These are phyloP conservation scores for Carex scoparia DNA, from an alignment of 176 grass and related monocot species.

Conservation along the genomic window DNA sequence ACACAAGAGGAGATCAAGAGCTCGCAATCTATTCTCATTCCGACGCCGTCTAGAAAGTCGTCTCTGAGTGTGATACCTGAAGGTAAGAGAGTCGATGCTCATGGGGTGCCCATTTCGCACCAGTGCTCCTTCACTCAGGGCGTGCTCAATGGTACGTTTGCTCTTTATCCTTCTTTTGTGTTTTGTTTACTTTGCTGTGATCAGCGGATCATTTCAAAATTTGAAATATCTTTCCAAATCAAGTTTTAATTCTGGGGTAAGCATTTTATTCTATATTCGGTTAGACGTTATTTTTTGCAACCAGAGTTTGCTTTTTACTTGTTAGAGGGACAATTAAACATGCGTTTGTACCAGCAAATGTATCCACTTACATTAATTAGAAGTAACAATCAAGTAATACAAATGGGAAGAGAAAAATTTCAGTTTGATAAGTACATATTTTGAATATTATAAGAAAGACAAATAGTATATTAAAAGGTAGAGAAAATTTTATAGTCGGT, in stretches of 20 bases:
- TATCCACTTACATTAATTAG: background rate
- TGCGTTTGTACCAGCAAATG: background rate
- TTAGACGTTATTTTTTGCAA: background rate
- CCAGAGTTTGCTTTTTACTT: background rate
- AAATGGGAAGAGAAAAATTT: background rate
- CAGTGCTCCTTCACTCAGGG: constrained; percentile 61
- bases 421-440: background rate
- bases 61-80: constrained; percentile 73
- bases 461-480: background rate
- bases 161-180: background rate
- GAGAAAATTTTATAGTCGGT: background rate
- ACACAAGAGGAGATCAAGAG: constrained; percentile 51
- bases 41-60: constrained; percentile 45
- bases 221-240: too few species aligned
- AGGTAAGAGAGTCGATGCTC: constrained; percentile 35
- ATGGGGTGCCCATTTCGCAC: constrained; percentile 33
- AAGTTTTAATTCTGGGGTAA: background rate
- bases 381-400: background rate
- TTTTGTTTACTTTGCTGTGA: background rate
- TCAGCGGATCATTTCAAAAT: background rate
- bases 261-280: background rate
- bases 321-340: background rate
- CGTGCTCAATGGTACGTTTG: constrained; percentile 54
- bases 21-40: constrained; percentile 44
- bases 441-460: background rate